A percentile compares a stretch with the other conserved stretches of the same genome.
phyloP scores from a whole-genome alignment of 2,329 filamentous ascomycete species.

The Ceratocystis diversiconidia region DNA sequence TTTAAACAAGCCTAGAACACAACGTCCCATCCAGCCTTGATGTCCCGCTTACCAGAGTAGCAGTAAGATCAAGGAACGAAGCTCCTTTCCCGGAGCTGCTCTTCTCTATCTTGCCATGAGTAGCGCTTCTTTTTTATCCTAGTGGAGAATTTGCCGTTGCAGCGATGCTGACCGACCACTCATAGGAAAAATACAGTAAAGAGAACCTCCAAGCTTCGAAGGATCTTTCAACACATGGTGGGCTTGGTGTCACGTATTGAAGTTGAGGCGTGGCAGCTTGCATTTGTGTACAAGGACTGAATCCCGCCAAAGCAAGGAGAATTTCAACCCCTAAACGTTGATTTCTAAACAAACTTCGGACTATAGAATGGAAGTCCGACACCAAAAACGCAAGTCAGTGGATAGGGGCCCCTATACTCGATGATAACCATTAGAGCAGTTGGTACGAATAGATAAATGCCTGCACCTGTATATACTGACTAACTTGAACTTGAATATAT shows the following conservation, averaged over 20 bases:
- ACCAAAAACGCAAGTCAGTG: not conserved
- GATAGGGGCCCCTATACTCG: not conserved
- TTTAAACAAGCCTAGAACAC: not conserved
- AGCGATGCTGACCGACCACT: slow-evolving; percentile 7
- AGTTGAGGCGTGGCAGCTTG: not conserved
- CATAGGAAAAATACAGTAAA: not conserved
- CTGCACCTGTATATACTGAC: too few species aligned
- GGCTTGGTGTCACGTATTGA: not conserved
- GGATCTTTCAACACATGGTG: not conserved
- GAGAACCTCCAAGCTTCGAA: not conserved
- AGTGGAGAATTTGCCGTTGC: not conserved
- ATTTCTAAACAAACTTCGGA: slow-evolving; percentile 8
- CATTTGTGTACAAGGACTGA: not conserved
- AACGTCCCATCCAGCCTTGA: not conserved
- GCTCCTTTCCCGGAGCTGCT: slow-evolving; percentile 8
- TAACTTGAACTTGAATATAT: too few species aligned
- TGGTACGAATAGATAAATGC: not conserved
- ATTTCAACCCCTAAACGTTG: not conserved
- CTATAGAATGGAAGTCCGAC: slow-evolving; percentile 12
- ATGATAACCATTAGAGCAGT: not conserved
- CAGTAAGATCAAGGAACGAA: not conserved
- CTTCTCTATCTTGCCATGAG: not conserved
- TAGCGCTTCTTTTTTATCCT: not conserved
- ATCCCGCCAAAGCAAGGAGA: not conserved
- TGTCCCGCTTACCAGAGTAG: not conserved